phyloP scores from a whole-genome alignment of 148 eudicot species.

The Rhododendron ovatum region DNA sequence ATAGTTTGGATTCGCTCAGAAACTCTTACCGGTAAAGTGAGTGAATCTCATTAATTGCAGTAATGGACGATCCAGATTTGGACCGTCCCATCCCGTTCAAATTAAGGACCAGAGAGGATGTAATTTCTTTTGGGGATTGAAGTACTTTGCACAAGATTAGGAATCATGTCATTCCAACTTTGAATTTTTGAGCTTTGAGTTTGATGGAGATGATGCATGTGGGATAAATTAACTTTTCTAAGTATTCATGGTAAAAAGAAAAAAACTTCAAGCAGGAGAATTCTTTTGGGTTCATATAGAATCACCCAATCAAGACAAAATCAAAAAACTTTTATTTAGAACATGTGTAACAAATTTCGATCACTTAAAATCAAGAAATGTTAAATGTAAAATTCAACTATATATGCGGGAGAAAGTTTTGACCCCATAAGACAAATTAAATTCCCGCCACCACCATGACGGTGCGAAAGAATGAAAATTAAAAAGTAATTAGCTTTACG shows the following conservation, averaged over 20 bases:
- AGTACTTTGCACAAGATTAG: background rate
- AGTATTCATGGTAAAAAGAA: background rate
- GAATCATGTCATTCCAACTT: background rate
- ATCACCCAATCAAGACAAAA: background rate
- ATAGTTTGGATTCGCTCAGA: too few relatives aligned
- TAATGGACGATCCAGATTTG: too few relatives aligned
- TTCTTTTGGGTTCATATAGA: background rate
- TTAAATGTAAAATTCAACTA: background rate
- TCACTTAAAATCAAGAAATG: background rate
- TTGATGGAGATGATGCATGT: background rate
- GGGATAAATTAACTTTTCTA: background rate
- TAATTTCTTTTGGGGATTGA: background rate
- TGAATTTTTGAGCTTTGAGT: background rate
- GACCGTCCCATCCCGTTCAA: too few relatives aligned
- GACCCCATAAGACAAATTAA: background rate
- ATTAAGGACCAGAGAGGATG: too few relatives aligned
- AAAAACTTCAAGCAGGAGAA: background rate
- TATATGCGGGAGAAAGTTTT: background rate
- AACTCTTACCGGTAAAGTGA: too few relatives aligned
- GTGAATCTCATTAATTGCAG: too few relatives aligned
- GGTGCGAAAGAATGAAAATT: background rate
- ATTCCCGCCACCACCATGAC: background rate
- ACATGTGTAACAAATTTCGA: background rate
- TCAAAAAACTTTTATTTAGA: too few relatives aligned
- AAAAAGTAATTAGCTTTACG: conserved; percentile 11